phyloP scores from a whole-genome alignment of 768 basidiomycete genomes.

The Naganishia kalamii region DNA sequence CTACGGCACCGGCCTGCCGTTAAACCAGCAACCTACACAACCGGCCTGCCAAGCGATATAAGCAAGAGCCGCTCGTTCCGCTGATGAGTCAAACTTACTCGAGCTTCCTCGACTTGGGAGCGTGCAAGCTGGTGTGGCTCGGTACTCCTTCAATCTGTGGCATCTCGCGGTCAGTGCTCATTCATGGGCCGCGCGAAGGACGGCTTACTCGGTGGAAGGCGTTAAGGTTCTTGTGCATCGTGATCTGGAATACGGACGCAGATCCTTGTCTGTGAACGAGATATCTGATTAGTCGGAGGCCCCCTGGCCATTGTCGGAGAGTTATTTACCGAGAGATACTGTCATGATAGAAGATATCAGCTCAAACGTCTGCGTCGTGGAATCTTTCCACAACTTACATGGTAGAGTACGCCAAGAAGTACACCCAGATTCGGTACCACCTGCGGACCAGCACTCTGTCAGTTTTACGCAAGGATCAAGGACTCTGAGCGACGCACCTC shows the following conservation, averaged over 20 bases:
- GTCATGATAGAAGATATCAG: background rate
- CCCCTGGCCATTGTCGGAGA: background rate
- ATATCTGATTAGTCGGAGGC: background rate
- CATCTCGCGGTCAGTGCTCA: constrained; percentile 5
- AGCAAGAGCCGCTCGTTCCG: background rate
- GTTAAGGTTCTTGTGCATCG: constrained; percentile 96
- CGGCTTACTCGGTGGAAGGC: constrained; percentile 66
- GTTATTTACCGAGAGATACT: constrained; percentile 55
- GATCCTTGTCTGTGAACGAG: constrained; percentile 63
- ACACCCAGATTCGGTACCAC: constrained; percentile 93
- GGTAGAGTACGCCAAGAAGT: constrained; percentile 89
- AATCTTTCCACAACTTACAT: constrained; percentile 51
- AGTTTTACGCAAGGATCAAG: too few species aligned
- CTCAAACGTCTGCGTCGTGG: background rate
- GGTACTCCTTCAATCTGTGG: constrained; percentile 62
- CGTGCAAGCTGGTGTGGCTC: constrained; percentile 54
- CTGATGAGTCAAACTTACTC: constrained; percentile 26
- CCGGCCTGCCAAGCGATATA: background rate
- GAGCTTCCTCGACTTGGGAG: constrained; percentile 34
- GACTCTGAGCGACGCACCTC: constrained; percentile 30
- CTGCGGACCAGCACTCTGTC: background rate
- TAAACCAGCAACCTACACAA: background rate
- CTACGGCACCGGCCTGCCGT: background rate
- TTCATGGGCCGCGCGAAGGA: background rate
- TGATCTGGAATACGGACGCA: constrained; percentile 92